A percentile compares a stretch with the other conserved stretches of the same genome.
Evolutionary conservation across 2,329 filamentous ascomycete species (phyloP).

Genomic region (Polytolypa hystricis): DNA sequence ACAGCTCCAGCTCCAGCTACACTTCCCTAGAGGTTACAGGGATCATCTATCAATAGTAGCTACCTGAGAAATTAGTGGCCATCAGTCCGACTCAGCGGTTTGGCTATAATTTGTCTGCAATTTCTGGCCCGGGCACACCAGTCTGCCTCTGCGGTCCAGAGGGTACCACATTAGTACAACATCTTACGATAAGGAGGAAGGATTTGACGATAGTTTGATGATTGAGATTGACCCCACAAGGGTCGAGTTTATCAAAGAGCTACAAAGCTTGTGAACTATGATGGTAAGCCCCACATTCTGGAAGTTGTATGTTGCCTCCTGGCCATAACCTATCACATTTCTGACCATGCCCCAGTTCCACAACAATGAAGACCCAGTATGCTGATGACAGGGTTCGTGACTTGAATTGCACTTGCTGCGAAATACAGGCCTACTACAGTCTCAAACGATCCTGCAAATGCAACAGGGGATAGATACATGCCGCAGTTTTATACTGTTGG

Average conservation of each 20-base stretch:
- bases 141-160: too few species aligned
- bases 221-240: constrained; percentile 8
- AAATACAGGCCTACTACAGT: constrained; percentile 11
- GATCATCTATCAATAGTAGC: too few species aligned
- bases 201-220: constrained; percentile 6
- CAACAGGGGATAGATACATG: too few species aligned
- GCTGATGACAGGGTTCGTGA: constrained; percentile 11
- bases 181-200: constrained; percentile 1
- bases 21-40: too few species aligned
- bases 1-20: too few species aligned
- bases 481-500: too few species aligned
- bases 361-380: constrained; percentile 11
- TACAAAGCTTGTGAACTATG: constrained; percentile 11
- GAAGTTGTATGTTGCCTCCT: constrained; percentile 11
- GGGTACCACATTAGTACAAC: too few species aligned
- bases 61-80: too few species aligned
- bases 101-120: too few species aligned
- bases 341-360: constrained; percentile 8
- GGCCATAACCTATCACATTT: constrained; percentile 1
- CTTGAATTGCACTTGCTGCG: constrained; percentile 11
- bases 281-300: constrained; percentile 10
- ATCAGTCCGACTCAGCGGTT: too few species aligned
- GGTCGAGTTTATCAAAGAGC: constrained; percentile 10
- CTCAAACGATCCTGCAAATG: constrained; percentile 10
- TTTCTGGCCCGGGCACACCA: too few species aligned